phyloP scores from a whole-genome alignment of 805 yeast species.

The Candida golubevii region DNA sequence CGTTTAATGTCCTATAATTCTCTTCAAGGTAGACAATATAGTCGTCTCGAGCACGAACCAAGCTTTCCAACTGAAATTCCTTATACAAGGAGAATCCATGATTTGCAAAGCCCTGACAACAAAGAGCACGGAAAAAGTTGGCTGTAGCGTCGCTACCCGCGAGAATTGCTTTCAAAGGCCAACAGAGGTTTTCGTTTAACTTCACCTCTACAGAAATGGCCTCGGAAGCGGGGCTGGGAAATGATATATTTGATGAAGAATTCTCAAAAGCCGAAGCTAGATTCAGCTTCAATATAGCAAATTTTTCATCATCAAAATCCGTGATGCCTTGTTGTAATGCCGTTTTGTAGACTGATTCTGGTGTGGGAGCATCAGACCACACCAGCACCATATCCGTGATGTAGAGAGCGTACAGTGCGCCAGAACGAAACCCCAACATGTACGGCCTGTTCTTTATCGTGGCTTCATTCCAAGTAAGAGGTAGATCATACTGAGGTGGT shows the following conservation, averaged over 20 bases:
- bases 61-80: constrained; percentile 18
- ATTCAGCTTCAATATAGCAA: constrained; percentile 15
- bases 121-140: constrained; percentile 19
- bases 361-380: constrained; percentile 23
- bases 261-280: constrained; percentile 5
- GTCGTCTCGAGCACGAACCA: constrained; percentile 26
- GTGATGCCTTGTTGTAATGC: constrained; percentile 27
- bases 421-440: constrained; percentile 10
- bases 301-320: constrained; percentile 20
- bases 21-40: constrained; percentile 30
- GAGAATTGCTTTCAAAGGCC: constrained; percentile 20
- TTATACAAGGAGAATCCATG: constrained; percentile 20
- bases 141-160: constrained; percentile 6
- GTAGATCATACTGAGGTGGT: constrained; percentile 4
- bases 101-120: constrained; percentile 21
- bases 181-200: constrained; percentile 14
- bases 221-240: neutral
- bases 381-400: constrained; percentile 25
- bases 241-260: neutral
- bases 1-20: constrained; percentile 33
- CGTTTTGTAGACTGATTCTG: constrained; percentile 11
- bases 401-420: constrained; percentile 22
- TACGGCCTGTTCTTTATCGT: constrained; percentile 5
- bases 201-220: constrained; percentile 3
- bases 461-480: constrained; percentile 9